Base-by-base conservation (phyloP, 192 early-diverging fungal species). In the Coemansia sp. region DNA sequence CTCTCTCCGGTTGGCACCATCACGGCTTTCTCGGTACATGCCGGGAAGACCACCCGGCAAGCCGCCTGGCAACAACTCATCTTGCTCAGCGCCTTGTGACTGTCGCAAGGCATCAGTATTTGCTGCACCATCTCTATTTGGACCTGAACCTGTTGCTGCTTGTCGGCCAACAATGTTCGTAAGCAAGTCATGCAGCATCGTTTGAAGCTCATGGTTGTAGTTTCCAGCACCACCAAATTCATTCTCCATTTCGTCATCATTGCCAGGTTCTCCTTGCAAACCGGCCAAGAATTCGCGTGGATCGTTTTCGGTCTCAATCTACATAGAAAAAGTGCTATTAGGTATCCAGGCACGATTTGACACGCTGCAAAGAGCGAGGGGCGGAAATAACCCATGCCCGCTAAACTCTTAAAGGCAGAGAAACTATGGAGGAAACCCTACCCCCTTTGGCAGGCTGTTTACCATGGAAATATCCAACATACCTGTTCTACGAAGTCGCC, bases 401-500 rank as follows among this genome's bases (percentile, higher is more conserved):
- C 1, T 26, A 4, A 4, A 26, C 4, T 26, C 23, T 26, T 26
- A 3, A 1, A 26, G 23, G 23, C 23, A 4, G 23, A 26, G 23
- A 26, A 26, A 26, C 23, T 26, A 26, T 26, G 23, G 23, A 4
- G 23, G 23, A 4, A 26, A 26, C 23, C 23, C 23, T 4, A 3
- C 23, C 23, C 23, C 23, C 23, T 26, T 26, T 26, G 23, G 23
- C 23, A 4, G 4, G 23, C 23, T 26, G 4, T 26, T 26, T 4
- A 4, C 23, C 23, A 26, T 1, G 23, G 4, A 26, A 26, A 26
- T 9, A 2, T 18, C 15, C 0, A 13, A 55, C 63, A 57, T 78
- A 90, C 87, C 79, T 91, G 81, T 76, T 94, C 90, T n/a, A 94
- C 89, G 66, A 94, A 94, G 53, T 89, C 84, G 42, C 77, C 69